These are phyloP conservation scores for Salmacisia buchloeana DNA, from an alignment of 1,284 basidiomycete genomes.

Conservation along the genomic window DNA sequence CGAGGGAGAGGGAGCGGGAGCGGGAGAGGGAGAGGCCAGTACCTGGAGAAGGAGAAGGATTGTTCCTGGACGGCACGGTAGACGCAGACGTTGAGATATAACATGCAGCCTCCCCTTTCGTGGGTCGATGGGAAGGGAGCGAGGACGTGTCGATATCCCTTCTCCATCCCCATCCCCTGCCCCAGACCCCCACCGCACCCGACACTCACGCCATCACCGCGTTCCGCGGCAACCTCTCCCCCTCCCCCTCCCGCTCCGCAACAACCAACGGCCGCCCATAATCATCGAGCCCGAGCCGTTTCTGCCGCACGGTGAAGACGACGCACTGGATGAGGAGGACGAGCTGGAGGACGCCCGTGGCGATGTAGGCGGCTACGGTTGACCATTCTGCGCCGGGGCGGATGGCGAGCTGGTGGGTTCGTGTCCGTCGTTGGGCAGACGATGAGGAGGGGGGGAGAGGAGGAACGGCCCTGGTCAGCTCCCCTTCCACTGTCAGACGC, in stretches of 20 bases:
- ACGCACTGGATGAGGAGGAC: slow-evolving; percentile 61
- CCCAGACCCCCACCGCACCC: no score
- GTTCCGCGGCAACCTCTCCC: background rate
- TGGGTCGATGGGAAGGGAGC: no score
- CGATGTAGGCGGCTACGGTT: slow-evolving; percentile 60
- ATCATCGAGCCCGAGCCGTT: slow-evolving; percentile 75
- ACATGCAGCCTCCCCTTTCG: no score
- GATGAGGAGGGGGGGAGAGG: slow-evolving; percentile 14
- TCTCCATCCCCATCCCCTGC: no score
- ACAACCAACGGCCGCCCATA: slow-evolving; percentile 69
- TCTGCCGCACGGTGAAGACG: slow-evolving; percentile 57
- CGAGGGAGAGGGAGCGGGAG: no score
- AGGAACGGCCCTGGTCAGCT: no score
- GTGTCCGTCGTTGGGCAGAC: background rate
- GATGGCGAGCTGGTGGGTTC: slow-evolving; percentile 24
- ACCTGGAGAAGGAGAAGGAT: no score
- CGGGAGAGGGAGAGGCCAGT: no score
- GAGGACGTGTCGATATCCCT: no score
- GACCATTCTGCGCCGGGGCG: slow-evolving; percentile 42
- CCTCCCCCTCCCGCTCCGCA: background rate
- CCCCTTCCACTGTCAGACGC: no score
- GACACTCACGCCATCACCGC: background rate
- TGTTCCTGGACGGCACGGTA: no score
- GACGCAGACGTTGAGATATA: no score
- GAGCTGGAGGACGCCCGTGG: slow-evolving; percentile 80